Evolutionary conservation across 768 basidiomycete genomes (phyloP).

Genomic region (Pleurotus tuber-regium): DNA sequence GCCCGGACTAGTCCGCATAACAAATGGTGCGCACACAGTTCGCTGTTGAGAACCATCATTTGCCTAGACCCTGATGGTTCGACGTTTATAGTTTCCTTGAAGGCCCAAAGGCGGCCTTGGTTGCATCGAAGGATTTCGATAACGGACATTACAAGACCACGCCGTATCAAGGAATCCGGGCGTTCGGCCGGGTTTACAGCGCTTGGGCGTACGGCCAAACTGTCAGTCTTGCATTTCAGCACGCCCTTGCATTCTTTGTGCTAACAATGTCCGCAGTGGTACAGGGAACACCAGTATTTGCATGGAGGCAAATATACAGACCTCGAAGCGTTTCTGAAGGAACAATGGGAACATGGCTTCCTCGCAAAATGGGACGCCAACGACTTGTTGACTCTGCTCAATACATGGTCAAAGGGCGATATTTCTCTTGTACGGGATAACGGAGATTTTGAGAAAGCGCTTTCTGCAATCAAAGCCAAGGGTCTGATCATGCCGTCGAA

Average conservation of each 20-base stretch:
- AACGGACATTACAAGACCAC: conserved; percentile 47
- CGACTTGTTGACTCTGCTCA: conserved; percentile 44
- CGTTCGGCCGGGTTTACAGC: conserved; percentile 54
- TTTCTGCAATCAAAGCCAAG: conserved; percentile 45
- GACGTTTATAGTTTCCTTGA: conserved; percentile 48
- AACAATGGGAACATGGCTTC: conserved; percentile 47
- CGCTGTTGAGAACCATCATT: no score
- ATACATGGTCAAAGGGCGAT: conserved; percentile 29
- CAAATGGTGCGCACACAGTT: conserved; percentile 44
- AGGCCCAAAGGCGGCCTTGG: conserved; percentile 53
- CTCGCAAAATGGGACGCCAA: conserved; percentile 51
- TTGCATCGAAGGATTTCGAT: conserved; percentile 53
- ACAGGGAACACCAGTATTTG: conserved; percentile 44
- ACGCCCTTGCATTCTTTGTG: neutral
- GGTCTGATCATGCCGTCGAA: conserved; percentile 59
- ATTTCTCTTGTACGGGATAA: conserved; percentile 42
- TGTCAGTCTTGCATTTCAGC: conserved; percentile 31
- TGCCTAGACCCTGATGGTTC: neutral
- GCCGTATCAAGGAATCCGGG: conserved; percentile 49
- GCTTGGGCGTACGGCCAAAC: conserved; percentile 61
- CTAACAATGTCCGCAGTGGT: conserved; percentile 41
- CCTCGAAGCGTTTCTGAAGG: conserved; percentile 47
- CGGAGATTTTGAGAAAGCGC: conserved; percentile 38
- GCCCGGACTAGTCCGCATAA: conserved; percentile 57
- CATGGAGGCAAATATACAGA: conserved; percentile 46